A percentile compares a stretch with the other conserved stretches of the same genome.
Evolutionary conservation across 164 flowering plant species (phyloP).

Genomic region (Vitis rotundifolia): DNA sequence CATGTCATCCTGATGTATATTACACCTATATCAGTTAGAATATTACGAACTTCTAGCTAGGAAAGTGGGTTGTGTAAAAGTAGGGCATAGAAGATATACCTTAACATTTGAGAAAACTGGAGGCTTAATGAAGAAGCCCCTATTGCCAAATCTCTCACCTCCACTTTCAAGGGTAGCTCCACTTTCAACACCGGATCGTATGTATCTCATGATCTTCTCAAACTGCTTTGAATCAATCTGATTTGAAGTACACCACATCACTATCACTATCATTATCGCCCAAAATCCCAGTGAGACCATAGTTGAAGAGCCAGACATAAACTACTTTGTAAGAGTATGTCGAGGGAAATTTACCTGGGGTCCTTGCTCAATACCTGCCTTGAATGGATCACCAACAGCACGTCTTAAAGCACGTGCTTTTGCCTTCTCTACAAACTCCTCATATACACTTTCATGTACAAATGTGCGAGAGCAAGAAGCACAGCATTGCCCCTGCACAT

Average conservation of each 20-base stretch:
- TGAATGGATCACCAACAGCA: no score
- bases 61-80: slow-evolving; percentile 4
- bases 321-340: neutral
- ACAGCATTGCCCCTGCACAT: no score
- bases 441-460: no score
- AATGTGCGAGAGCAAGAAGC: no score
- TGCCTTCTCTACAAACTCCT: no score
- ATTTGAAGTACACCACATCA: neutral
- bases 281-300: no score
- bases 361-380: slow-evolving; percentile 3
- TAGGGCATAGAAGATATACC: slow-evolving; percentile 45
- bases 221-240: slow-evolving; percentile 61
- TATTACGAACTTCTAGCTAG: neutral
- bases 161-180: slow-evolving; percentile 73
- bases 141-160: slow-evolving; percentile 50
- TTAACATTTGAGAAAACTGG: slow-evolving; percentile 70
- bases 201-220: slow-evolving; percentile 53
- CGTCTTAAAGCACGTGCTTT: no score
- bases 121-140: slow-evolving; percentile 65
- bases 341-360: neutral
- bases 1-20: slow-evolving; percentile 64
- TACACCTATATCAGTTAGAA: neutral
- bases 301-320: no score
- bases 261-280: no score
- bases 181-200: slow-evolving; percentile 44